Evolutionary conservation across 345 rosid genomes (phyloP).

Genomic region (Lumnitzera racemosa): DNA sequence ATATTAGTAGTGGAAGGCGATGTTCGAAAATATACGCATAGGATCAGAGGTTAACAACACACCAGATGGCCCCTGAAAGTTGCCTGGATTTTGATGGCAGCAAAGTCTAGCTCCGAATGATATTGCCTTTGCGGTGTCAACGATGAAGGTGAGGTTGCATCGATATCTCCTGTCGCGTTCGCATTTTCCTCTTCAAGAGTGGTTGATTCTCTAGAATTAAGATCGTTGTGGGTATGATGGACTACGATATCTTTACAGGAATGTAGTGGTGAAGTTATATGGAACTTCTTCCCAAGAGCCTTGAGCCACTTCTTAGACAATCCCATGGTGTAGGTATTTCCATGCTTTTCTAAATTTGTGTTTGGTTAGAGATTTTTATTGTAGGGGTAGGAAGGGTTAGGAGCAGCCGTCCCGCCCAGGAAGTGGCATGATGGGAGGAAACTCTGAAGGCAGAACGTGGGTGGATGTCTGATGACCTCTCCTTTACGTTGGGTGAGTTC

Average conservation of each 20-base stretch:
- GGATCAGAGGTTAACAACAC: not conserved
- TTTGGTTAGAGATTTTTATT: too few relatives aligned
- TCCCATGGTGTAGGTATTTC: too few relatives aligned
- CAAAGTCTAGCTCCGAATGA: slow-evolving; percentile 27
- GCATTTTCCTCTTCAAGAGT: not conserved
- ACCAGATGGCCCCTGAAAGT: slow-evolving; percentile 84
- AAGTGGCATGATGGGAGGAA: slow-evolving; percentile 13
- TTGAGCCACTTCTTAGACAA: too few relatives aligned
- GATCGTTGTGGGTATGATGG: too few relatives aligned
- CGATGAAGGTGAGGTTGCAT: not conserved
- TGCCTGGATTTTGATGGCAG: slow-evolving; percentile 76
- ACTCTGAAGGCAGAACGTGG: slow-evolving; percentile 13
- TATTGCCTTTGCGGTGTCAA: not conserved
- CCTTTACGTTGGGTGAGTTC: slow-evolving; percentile 8
- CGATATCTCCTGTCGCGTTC: not conserved
- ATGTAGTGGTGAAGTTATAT: too few relatives aligned
- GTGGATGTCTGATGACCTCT: slow-evolving; percentile 5
- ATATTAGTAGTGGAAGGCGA: not conserved
- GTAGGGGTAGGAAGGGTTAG: too few relatives aligned
- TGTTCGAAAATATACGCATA: not conserved
- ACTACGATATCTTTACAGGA: too few relatives aligned
- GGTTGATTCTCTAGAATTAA: too few relatives aligned
- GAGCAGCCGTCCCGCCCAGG: not conserved
- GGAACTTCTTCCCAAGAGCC: too few relatives aligned
- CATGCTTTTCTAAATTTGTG: too few relatives aligned